phyloP scores from a whole-genome alignment of 257 asterid genomes.

The Salvia splendens region DNA sequence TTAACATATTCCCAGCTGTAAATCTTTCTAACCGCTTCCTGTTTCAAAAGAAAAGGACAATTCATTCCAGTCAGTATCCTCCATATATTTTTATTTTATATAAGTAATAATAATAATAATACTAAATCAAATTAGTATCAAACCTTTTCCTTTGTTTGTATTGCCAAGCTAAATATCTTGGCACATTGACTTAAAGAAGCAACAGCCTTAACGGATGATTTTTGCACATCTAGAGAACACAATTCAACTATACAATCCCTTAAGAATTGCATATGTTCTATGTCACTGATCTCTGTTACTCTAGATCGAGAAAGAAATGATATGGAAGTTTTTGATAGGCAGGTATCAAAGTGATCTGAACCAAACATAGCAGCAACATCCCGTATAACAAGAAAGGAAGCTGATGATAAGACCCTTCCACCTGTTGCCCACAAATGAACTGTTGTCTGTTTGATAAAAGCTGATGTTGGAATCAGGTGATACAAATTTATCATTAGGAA shows the following conservation, averaged over 20 bases:
- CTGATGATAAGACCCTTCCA: conserved; percentile 59
- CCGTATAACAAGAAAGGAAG: conserved; percentile 60
- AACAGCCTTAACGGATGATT: conserved; percentile 58
- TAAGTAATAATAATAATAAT: neutral
- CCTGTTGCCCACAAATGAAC: conserved; percentile 93
- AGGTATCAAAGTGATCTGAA: conserved; percentile 55
- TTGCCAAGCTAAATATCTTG: conserved; percentile 62
- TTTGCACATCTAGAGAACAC: conserved; percentile 76
- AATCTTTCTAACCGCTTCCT: conserved; percentile 75
- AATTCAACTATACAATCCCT: conserved; percentile 69
- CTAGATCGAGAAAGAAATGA: conserved; percentile 66
- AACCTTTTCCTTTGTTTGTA: conserved; percentile 82
- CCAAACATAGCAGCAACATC: conserved; percentile 56
- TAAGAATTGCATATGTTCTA: conserved; percentile 64
- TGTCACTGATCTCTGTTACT: conserved; percentile 56
- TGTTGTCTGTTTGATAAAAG: conserved; percentile 58
- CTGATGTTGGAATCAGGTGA: conserved; percentile 22
- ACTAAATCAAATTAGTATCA: neutral
- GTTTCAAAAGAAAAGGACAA: conserved; percentile 31
- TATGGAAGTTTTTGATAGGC: conserved; percentile 61
- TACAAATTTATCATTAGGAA: neutral
- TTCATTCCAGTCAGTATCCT: neutral
- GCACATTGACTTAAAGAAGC: conserved; percentile 70
- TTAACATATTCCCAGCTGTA: conserved; percentile 89
- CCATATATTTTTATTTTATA: neutral